Base-by-base conservation (phyloP, 441 rosid species). In the Viola pubescens region DNA sequence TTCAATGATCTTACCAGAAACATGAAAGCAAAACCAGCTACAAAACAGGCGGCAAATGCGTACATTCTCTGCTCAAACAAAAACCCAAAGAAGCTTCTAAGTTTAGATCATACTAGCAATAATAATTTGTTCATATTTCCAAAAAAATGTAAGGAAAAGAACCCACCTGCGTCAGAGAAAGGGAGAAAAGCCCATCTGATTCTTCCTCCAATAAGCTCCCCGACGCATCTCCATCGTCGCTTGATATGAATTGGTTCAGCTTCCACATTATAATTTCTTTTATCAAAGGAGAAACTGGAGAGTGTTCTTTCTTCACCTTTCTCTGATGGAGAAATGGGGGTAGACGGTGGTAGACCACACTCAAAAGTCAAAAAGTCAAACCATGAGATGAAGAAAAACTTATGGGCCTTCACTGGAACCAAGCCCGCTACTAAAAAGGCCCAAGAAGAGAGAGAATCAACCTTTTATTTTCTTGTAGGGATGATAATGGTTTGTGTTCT, bases 21-120 rank as follows among this genome's bases (percentile, higher is more conserved):
- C 94, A 82, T 85, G 58, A 77, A 80, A 40, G 73, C 76, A 37
- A 89, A 69, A 50, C 94, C 97, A 61, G 74, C 79, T 37, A 74
- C 75, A 66, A 81, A 70, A 63, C 86, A 85, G 4, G 82, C 89
- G 0, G 82, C 84, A 66, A 82, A 89, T 46, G 73, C 87, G 34
- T 26, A 85, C 81, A 85, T 68, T 72, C 90, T 85, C 95, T 87
- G 82, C 66, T 52, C 57, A 54, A 57, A 68, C 49, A 26, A 26
- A 26, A 26, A 26, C 34, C 34, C 34, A 26, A 26, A 26, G 34
- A 26, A 26, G 34, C 62, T 51, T 52, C 58, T 56, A 60, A 57
- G 56, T 19, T 52, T 1, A 34, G 50, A 19, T 37, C 44, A 37
- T 19, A 56, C 39, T 42, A 26, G 48, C 0, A 49, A 26, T 34